These are phyloP conservation scores for Coprinellus micaceus DNA, from an alignment of 768 basidiomycete species.

Conservation along the genomic window DNA sequence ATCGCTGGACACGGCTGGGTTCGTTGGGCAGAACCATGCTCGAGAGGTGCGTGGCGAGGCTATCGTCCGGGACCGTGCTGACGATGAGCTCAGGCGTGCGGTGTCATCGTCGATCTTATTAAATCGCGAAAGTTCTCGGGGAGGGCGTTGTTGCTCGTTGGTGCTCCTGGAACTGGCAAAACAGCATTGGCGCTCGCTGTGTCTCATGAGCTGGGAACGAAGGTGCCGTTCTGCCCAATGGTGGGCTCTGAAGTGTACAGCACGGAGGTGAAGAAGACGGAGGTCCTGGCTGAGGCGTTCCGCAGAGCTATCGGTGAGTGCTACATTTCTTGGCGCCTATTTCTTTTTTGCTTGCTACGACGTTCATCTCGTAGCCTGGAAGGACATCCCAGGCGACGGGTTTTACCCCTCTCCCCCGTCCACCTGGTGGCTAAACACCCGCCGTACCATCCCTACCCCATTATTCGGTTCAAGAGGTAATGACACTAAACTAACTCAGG, in stretches of 20 bases:
- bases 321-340: background rate
- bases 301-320: slow-evolving; percentile 87
- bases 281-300: slow-evolving; percentile 93
- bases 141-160: slow-evolving; percentile 85
- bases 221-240: slow-evolving; percentile 98
- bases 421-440: too few relatives aligned
- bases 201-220: slow-evolving; percentile 88
- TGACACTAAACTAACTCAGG: slow-evolving; percentile 1
- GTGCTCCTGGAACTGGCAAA: slow-evolving; percentile 97
- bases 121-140: slow-evolving; percentile 93
- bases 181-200: slow-evolving; percentile 95
- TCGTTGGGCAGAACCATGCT: slow-evolving; percentile 86
- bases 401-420: too few relatives aligned
- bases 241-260: slow-evolving; percentile 97
- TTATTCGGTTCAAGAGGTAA: too few relatives aligned
- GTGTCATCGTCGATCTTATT: slow-evolving; percentile 84
- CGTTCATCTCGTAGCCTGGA: too few relatives aligned
- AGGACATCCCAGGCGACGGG: too few relatives aligned
- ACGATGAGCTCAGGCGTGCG: slow-evolving; percentile 64
- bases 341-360: too few relatives aligned
- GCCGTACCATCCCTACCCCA: too few relatives aligned
- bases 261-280: slow-evolving; percentile 98
- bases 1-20: slow-evolving; percentile 69
- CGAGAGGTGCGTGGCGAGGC: slow-evolving; percentile 66
- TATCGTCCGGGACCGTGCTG: background rate